phyloP scores from a whole-genome alignment of 23 red algal species.

The Pyropia haitanensis region DNA sequence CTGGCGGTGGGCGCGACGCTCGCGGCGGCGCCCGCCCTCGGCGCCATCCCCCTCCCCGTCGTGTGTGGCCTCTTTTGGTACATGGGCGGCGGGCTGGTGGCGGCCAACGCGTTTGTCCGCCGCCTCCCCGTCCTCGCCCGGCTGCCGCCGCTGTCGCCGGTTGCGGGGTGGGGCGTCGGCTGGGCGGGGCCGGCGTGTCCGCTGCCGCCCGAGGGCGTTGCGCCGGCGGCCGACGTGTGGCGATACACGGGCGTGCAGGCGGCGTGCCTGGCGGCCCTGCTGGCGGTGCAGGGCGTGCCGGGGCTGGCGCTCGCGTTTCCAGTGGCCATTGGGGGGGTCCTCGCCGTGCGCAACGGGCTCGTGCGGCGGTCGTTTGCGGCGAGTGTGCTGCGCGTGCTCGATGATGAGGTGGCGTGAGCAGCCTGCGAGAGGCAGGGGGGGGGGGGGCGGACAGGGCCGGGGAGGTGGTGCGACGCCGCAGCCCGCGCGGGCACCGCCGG shows the following conservation, averaged over 20 bases:
- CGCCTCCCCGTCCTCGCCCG: slow-evolving; percentile 63
- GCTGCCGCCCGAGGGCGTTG: slow-evolving; percentile 28
- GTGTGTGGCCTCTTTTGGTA: slow-evolving; percentile 79
- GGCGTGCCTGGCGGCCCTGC: slow-evolving; percentile 49
- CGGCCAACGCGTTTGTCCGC: slow-evolving; percentile 65
- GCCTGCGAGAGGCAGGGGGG: no score
- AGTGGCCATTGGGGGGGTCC: slow-evolving; percentile 62
- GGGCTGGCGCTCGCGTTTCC: slow-evolving; percentile 82
- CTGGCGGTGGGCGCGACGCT: slow-evolving; percentile 31
- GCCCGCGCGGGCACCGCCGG: no score
- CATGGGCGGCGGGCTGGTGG: slow-evolving; percentile 81
- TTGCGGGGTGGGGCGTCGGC: neutral
- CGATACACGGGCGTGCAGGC: slow-evolving; percentile 55
- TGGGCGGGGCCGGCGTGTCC: no score
- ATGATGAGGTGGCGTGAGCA: slow-evolving; percentile 44
- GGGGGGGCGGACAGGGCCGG: no score
- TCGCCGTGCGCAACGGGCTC: slow-evolving; percentile 37
- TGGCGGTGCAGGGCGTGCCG: slow-evolving; percentile 63
- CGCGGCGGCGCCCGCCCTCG: slow-evolving; percentile 47
- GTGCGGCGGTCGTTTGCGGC: slow-evolving; percentile 30
- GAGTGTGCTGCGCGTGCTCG: slow-evolving; percentile 38
- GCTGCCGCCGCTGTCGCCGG: slow-evolving; percentile 54
- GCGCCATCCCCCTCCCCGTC: slow-evolving; percentile 68
- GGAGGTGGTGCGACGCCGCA: no score
- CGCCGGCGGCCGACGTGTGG: slow-evolving; percentile 33